Evolutionary conservation across 257 asterid genomes (phyloP).

Genomic region (Vinca minor): DNA sequence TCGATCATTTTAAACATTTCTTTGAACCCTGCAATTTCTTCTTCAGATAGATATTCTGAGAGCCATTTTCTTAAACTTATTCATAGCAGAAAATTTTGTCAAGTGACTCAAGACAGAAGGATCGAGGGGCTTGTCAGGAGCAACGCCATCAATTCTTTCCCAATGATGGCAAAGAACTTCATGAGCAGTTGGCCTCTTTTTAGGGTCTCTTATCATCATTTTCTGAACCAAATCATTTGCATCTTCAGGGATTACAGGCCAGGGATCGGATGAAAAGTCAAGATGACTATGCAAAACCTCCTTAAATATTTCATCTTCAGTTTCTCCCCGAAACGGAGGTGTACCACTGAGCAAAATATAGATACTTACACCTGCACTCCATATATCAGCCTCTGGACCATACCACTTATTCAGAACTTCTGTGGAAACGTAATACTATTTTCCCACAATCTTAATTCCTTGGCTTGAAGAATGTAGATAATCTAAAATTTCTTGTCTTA

Average conservation of each 20-base stretch:
- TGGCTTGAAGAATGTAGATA: conserved; percentile 78
- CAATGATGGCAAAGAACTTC: conserved; percentile 57
- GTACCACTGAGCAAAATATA: conserved; percentile 23
- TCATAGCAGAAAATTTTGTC: no score
- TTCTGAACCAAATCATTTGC: conserved; percentile 25
- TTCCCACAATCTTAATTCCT: conserved; percentile 46
- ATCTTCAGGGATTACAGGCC: conserved; percentile 26
- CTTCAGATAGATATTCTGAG: conserved; percentile 61
- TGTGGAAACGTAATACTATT: conserved; percentile 25
- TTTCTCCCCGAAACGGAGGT: conserved; percentile 28
- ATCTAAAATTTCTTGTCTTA: conserved; percentile 78
- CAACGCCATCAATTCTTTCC: conserved; percentile 65
- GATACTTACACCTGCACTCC: conserved; percentile 30
- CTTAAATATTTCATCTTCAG: conserved; percentile 17
- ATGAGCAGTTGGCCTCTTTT: conserved; percentile 27
- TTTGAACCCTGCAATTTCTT: conserved; percentile 79
- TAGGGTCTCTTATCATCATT: conserved; percentile 23
- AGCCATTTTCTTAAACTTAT: conserved; percentile 41
- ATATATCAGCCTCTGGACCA: no score
- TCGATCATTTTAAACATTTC: no score
- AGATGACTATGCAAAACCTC: no score
- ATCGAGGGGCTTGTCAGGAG: conserved; percentile 79
- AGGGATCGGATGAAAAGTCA: conserved; percentile 22
- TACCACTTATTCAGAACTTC: no score
- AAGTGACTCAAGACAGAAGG: conserved; percentile 59